phyloP scores from a whole-genome alignment of 331 rosid genomes.

The Acacia pycnantha region DNA sequence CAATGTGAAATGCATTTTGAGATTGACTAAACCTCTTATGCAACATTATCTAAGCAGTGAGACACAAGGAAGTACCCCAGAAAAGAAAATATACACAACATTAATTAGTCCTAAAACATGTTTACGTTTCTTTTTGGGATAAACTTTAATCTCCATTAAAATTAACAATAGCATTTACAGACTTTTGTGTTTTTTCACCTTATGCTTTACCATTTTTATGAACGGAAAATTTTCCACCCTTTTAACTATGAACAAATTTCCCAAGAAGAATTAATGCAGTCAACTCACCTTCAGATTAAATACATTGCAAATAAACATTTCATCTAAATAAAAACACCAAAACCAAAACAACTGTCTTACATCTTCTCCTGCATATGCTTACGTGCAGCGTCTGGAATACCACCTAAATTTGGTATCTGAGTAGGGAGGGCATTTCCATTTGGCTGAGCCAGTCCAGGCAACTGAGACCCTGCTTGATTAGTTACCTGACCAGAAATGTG shows the following conservation, averaged over 20 bases:
- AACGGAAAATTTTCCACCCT: background rate
- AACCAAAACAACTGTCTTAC: conserved; percentile 46
- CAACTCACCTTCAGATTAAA: conserved; percentile 21
- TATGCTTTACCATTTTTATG: background rate
- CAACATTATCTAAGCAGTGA: background rate
- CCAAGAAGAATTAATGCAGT: background rate
- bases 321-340: background rate
- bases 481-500: conserved; percentile 71
- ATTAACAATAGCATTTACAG: background rate
- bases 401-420: conserved; percentile 55
- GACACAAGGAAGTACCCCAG: background rate
- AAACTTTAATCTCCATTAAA: conserved; percentile 1
- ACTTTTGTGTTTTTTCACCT: conserved; percentile 10
- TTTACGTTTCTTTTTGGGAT: background rate
- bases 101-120: background rate
- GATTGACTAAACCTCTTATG: background rate
- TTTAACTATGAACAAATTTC: background rate
- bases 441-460: conserved; percentile 53
- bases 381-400: conserved; percentile 57
- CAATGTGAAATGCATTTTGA: background rate
- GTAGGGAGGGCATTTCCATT: conserved; percentile 57
- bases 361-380: conserved; percentile 52
- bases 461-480: conserved; percentile 68
- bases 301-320: background rate
- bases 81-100: background rate